Conservation (phyloP, 805 yeast species). For the Wickerhamomyces mucosus region DNA sequence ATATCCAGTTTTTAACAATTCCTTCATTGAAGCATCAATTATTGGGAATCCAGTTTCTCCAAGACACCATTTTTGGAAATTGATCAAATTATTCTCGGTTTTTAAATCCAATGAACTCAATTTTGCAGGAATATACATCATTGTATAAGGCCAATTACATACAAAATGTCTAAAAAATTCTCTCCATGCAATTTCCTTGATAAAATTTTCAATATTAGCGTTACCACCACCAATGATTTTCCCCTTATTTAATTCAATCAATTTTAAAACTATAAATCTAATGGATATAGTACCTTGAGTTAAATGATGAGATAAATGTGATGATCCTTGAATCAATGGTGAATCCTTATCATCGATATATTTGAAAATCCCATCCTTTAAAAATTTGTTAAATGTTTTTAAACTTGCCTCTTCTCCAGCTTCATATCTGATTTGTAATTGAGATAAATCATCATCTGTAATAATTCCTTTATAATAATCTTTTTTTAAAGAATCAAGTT, state of each 20-base stretch:
- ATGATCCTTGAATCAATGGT: conserved; percentile 17
- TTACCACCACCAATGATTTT: conserved; percentile 23
- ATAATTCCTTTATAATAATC: conserved; percentile 1
- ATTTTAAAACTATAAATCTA: conserved; percentile 26
- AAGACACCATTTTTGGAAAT: conserved; percentile 39
- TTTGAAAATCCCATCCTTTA: conserved; percentile 3
- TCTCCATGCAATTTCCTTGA: conserved; percentile 50
- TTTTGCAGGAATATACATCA: conserved; percentile 41
- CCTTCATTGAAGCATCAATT: conserved; percentile 50
- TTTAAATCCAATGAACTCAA: conserved; percentile 30
- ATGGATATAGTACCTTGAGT: conserved; percentile 38
- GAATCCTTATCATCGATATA: conserved; percentile 15
- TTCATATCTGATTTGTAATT: conserved; percentile 1
- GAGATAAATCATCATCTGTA: conserved; percentile 8
- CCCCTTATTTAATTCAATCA: conserved; percentile 21
- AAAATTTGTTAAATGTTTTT: conserved; percentile 12
- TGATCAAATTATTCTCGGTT: conserved; percentile 33
- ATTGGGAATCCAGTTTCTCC: conserved; percentile 49
- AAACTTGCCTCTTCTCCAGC: conserved; percentile 15
- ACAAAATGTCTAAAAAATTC: conserved; percentile 45
- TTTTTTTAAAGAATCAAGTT: background rate
- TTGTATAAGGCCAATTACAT: conserved; percentile 39
- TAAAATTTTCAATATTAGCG: conserved; percentile 31
- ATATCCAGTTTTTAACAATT: conserved; percentile 40
- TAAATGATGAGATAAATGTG: conserved; percentile 37